These are phyloP conservation scores for Xylaria sp. DNA, from an alignment of 2,329 filamentous ascomycete species.

Conservation along the genomic window DNA sequence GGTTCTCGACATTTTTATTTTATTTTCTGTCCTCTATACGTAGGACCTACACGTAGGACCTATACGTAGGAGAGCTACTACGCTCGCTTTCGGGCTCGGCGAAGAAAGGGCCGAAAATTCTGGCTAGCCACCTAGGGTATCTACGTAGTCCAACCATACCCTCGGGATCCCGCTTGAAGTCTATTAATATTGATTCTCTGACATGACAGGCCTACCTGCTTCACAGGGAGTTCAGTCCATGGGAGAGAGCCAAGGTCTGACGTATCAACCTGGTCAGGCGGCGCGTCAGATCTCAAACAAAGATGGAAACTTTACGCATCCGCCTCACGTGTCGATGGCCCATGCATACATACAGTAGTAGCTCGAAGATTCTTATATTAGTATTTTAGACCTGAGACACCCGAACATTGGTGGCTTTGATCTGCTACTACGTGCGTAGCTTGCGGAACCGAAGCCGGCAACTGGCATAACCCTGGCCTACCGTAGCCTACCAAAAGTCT, in stretches of 20 bases:
- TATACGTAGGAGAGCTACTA: conserved; percentile 13
- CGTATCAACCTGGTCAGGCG: conserved; percentile 26
- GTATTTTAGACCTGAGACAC: conserved; percentile 43
- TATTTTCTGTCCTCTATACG: not conserved
- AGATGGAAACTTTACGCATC: conserved; percentile 38
- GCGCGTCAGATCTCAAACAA: conserved; percentile 33
- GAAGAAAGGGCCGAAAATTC: conserved; percentile 33
- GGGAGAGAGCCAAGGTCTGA: conserved; percentile 1
- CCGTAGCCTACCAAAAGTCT: no score
- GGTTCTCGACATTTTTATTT: conserved; percentile 10
- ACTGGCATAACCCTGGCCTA: conserved; percentile 35
- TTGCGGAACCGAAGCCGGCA: conserved; percentile 43
- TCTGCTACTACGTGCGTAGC: conserved; percentile 47
- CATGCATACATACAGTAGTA: conserved; percentile 17
- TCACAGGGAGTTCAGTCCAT: no score
- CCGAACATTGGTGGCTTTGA: conserved; percentile 41
- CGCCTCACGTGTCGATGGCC: conserved; percentile 37
- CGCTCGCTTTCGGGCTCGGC: conserved; percentile 31
- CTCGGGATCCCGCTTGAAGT: conserved; percentile 24
- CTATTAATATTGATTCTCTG: conserved; percentile 9
- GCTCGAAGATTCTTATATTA: conserved; percentile 22
- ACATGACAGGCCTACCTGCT: conserved; percentile 5
- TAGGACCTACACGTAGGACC: no score
- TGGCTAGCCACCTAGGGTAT: conserved; percentile 16
- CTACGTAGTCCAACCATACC: conserved; percentile 13